Base-by-base conservation (phyloP, 2,329 filamentous ascomycete species). In the Myriosclerotinia curreyana region DNA sequence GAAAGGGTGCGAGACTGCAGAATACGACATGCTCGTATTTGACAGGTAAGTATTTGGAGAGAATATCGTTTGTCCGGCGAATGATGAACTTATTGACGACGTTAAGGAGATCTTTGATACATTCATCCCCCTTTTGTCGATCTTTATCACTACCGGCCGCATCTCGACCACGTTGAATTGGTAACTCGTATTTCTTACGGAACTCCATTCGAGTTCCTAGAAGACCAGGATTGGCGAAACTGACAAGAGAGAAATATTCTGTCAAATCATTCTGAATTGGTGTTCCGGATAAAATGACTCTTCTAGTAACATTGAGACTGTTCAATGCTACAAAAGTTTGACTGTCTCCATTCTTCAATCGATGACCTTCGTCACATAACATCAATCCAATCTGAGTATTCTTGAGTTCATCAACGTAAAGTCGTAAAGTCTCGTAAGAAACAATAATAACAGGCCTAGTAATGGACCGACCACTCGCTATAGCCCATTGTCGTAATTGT, bases 1-100 rank as follows among this genome's bases (percentile, higher is more conserved):
- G 95, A 78, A 99, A 98, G 0, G 91, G 90, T 20, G 95, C 90
- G 53, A 96, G 83, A 71, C 94, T 94, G 82, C 95, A 99, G 78
- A 99, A 99, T 0, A 99, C 95, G 38, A 99, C 95, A 75, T 99
- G 95, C 77, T 99, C 95, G 77, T 99, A 99, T 79, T 99, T 99
- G 79, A 98, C 88, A 0, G 95, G 95, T 65, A 99, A 79, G 74
- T 99, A 99, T 76, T 99, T 99, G 60, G 94, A 97, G 31, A 99
- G 79, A 67, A 99, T 96, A 74, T 99, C 95, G 82, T 99, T 99
- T 5, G 94, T 97, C 65, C 95, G 88, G 66, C 95, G 89, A 71
- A 99, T 99, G 75, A 99, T 96, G 78, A 99, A 99, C 73, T 96
- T 97, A 79, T 98, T 99, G 74, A 99, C 95, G 52, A 96, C 80